phyloP scores from a whole-genome alignment of 148 eudicot species.

The Dianthus caryophyllus region DNA sequence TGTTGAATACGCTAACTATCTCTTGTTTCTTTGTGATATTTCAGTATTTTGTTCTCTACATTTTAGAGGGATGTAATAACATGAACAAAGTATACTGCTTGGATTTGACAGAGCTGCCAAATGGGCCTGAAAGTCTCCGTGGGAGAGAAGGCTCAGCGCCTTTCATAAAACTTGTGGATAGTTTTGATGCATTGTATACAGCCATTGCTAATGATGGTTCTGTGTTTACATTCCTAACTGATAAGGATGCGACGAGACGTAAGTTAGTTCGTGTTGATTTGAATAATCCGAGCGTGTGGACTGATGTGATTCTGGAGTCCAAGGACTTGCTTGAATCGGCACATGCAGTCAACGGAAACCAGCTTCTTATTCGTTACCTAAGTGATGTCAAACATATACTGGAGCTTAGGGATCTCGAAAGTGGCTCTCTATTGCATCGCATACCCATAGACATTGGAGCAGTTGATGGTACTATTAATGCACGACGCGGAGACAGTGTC shows the following conservation, averaged over 20 bases:
- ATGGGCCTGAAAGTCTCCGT: too few species aligned
- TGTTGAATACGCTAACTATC: background rate
- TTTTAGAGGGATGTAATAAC: constrained; percentile 54
- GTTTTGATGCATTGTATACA: constrained; percentile 68
- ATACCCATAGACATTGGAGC: too few species aligned
- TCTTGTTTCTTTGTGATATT: constrained; percentile 16
- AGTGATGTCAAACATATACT: too few species aligned
- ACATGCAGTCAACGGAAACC: constrained; percentile 55
- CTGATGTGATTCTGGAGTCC: constrained; percentile 62
- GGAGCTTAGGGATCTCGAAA: too few species aligned
- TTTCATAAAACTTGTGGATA: constrained; percentile 69
- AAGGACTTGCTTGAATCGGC: constrained; percentile 90
- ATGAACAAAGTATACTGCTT: constrained; percentile 71
- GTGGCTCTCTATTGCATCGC: too few species aligned
- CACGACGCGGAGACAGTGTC: constrained; percentile 54
- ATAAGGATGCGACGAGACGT: constrained; percentile 83
- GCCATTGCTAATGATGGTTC: too few species aligned
- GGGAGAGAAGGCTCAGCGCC: constrained; percentile 60
- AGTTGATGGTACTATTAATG: too few species aligned
- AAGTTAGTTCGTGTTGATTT: constrained; percentile 81
- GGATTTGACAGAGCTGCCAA: constrained; percentile 61
- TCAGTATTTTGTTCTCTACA: constrained; percentile 54
- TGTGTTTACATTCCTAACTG: too few species aligned
- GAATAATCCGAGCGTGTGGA: constrained; percentile 64
- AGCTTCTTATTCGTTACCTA: too few species aligned